Percentiles rank a stretch among this genome's conserved stretches.
These are phyloP conservation scores for Datisca glomerata DNA, from an alignment of 306 rosid species.

Conservation along the genomic window DNA sequence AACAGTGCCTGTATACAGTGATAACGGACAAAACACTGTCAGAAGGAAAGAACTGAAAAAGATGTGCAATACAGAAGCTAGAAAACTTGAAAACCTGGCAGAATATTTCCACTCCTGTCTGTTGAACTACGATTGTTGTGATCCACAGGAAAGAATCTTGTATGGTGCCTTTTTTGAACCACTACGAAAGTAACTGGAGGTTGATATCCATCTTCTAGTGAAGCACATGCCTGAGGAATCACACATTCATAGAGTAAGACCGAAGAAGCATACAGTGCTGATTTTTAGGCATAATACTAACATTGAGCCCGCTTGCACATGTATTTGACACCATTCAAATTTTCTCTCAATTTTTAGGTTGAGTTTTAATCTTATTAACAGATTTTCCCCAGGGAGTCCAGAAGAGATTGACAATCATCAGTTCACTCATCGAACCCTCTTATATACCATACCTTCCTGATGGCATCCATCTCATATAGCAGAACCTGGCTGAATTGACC, in stretches of 20 bases:
- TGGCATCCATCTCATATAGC: slow-evolving; percentile 71
- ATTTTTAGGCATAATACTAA: too few species aligned
- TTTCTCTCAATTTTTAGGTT: too few species aligned
- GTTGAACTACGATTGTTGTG: slow-evolving; percentile 4
- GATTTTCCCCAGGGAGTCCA: too few species aligned
- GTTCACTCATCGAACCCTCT: too few species aligned
- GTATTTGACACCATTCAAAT: too few species aligned
- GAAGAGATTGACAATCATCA: too few species aligned
- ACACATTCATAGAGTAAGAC: not conserved
- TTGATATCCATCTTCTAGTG: slow-evolving; percentile 28
- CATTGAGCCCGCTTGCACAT: too few species aligned
- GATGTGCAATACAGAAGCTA: not conserved
- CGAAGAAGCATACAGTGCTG: not conserved
- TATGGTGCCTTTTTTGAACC: slow-evolving; percentile 73
- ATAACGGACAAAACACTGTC: too few species aligned
- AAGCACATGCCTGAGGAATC: slow-evolving; percentile 46
- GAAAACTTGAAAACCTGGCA: slow-evolving; percentile 40
- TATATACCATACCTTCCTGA: slow-evolving; percentile 54
- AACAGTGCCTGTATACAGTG: slow-evolving; percentile 55
- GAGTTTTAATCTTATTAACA: too few species aligned
- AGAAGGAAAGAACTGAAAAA: not conserved
- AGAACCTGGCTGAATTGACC: slow-evolving; percentile 73
- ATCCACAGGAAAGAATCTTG: slow-evolving; percentile 43
- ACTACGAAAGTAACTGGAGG: slow-evolving; percentile 59
- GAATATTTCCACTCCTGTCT: slow-evolving; percentile 59